phyloP scores from a whole-genome alignment of 2,329 filamentous ascomycete genomes.

The Colletotrichum graminicola region DNA sequence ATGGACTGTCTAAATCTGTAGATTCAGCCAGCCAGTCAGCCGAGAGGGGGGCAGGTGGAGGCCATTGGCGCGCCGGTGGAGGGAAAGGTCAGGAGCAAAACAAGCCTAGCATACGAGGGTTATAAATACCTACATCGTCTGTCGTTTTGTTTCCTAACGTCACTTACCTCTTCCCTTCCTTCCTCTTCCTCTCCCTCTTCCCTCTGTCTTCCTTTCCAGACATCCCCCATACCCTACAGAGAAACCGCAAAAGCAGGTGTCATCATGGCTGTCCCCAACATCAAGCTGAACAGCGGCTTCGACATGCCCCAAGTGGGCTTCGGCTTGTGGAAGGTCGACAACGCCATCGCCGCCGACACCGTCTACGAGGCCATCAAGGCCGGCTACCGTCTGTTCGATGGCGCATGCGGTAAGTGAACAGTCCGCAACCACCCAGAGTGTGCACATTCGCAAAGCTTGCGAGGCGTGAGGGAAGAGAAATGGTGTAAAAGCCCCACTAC shows the following conservation, averaged over 20 bases:
- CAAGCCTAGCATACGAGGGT: slow-evolving; percentile 17
- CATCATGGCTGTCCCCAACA: slow-evolving; percentile 54
- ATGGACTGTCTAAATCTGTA: slow-evolving; percentile 25
- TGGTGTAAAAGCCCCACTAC: background rate
- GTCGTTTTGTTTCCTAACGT: background rate
- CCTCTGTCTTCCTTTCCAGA: slow-evolving; percentile 13
- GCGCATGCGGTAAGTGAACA: slow-evolving; percentile 66
- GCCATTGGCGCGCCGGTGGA: slow-evolving; percentile 11
- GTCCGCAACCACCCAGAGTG: background rate
- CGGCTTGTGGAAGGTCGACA: slow-evolving; percentile 87
- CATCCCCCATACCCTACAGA: background rate
- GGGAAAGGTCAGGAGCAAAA: background rate
- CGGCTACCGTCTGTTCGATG: slow-evolving; percentile 72
- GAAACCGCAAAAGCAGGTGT: slow-evolving; percentile 13
- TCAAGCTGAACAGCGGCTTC: slow-evolving; percentile 74
- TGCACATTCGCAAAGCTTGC: background rate
- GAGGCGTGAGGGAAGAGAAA: background rate
- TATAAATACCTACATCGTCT: slow-evolving; percentile 35
- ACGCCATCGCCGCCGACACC: slow-evolving; percentile 77
- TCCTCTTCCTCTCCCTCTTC: slow-evolving; percentile 6
- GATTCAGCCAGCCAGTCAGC: background rate
- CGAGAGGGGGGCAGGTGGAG: background rate
- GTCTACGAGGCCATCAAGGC: slow-evolving; percentile 81
- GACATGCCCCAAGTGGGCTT: slow-evolving; percentile 83
- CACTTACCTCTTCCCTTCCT: slow-evolving; percentile 4